phyloP scores from a whole-genome alignment of 441 rosid genomes.

The Caryocar brasiliense region DNA sequence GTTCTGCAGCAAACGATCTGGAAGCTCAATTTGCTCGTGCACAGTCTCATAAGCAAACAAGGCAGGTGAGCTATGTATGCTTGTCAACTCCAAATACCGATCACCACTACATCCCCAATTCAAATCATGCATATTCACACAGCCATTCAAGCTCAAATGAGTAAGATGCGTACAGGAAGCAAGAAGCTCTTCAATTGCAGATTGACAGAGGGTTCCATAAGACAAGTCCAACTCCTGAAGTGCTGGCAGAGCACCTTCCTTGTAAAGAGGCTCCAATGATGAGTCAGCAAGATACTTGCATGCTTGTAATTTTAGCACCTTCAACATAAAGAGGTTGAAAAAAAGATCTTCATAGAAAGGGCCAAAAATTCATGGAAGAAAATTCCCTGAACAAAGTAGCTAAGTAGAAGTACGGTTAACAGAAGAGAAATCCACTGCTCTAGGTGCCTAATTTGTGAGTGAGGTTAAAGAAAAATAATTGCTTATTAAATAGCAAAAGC shows the following conservation, averaged over 20 bases:
- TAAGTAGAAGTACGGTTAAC: too few relatives aligned
- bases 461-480: too few relatives aligned
- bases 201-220: conserved; percentile 80
- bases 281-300: conserved; percentile 85
- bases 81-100: conserved; percentile 28
- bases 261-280: conserved; percentile 88
- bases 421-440: too few relatives aligned
- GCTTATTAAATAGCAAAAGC: too few relatives aligned
- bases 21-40: conserved; percentile 32
- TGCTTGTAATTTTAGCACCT: conserved; percentile 92
- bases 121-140: conserved; percentile 86
- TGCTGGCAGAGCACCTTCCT: conserved; percentile 63
- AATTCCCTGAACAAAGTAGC: not conserved
- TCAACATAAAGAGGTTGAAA: conserved; percentile 6
- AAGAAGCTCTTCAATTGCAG: conserved; percentile 91
- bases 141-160: conserved; percentile 89
- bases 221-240: conserved; percentile 89
- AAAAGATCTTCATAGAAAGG: not conserved
- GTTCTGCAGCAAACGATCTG: conserved; percentile 69
- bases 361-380: not conserved
- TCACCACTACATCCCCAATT: conserved; percentile 60
- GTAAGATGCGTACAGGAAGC: conserved; percentile 84
- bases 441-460: too few relatives aligned
- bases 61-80: conserved; percentile 17
- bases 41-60: conserved; percentile 16